A percentile compares a stretch with the other conserved stretches of the same genome.
Conservation (phyloP, 257 asterid species). For the Solanum sejunctum region DNA sequence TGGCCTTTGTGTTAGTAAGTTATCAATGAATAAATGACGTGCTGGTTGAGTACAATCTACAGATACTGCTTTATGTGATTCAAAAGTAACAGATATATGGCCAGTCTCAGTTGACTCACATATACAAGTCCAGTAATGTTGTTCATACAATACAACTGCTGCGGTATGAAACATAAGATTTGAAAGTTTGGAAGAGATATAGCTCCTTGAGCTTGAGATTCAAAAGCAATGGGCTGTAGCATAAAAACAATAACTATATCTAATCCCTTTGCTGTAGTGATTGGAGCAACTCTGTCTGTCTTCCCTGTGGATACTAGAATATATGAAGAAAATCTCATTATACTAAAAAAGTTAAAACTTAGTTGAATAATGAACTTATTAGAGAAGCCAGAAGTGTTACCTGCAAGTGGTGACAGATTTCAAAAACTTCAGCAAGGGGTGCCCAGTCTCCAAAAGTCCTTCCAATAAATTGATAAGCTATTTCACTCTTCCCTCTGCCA, state of each 20-base stretch:
- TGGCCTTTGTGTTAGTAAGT: not conserved
- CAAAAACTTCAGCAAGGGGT: slow-evolving; percentile 60
- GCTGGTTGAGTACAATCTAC: not conserved
- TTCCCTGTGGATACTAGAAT: slow-evolving; percentile 15
- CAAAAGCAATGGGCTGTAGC: not conserved
- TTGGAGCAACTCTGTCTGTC: not conserved
- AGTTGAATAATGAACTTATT: not conserved
- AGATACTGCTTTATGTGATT: not conserved
- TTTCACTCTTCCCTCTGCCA: slow-evolving; percentile 65
- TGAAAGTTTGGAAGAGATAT: not conserved
- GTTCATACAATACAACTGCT: not conserved
- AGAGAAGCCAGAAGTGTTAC: slow-evolving; percentile 17
- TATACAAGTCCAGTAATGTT: not conserved
- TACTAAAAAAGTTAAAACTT: not conserved
- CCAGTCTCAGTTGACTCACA: not conserved
- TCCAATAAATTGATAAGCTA: slow-evolving; percentile 74
- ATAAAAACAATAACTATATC: not conserved
- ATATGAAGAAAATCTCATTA: not conserved
- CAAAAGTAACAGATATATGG: not conserved
- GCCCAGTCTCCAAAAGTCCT: slow-evolving; percentile 91
- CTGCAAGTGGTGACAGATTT: slow-evolving; percentile 64
- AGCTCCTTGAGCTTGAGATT: not conserved
- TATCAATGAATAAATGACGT: not conserved
- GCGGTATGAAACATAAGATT: not conserved
- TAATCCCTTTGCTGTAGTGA: not conserved